Conservation (phyloP, 805 yeast species). For the Schwanniomyces polymorphus region DNA sequence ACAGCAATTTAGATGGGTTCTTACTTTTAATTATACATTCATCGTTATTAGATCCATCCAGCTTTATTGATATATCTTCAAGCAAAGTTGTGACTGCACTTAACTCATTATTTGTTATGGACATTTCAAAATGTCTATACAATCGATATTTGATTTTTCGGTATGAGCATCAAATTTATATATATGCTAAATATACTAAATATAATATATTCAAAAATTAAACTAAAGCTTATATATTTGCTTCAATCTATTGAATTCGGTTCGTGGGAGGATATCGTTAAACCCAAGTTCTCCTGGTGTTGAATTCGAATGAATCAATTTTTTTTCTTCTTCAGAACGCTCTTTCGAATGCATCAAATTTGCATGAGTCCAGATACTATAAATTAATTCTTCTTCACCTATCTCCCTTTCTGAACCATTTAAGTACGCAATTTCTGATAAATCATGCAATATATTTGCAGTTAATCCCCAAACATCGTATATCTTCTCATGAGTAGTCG, state of each 20-base stretch:
- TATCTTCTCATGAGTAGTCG: conserved; percentile 43
- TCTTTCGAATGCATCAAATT: conserved; percentile 50
- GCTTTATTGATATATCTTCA: conserved; percentile 6
- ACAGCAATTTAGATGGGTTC: neutral
- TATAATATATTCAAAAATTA: neutral
- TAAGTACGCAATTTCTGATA: conserved; percentile 54
- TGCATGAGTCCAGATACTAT: conserved; percentile 53
- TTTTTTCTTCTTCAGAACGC: conserved; percentile 55
- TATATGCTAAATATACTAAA: neutral
- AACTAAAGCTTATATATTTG: conserved; percentile 33
- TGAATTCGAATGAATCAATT: conserved; percentile 42
- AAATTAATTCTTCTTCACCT: conserved; percentile 69
- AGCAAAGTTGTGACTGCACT: conserved; percentile 3
- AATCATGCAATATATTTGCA: conserved; percentile 73
- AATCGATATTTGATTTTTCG: neutral
- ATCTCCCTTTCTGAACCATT: conserved; percentile 19
- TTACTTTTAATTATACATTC: conserved; percentile 2
- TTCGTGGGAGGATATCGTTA: conserved; percentile 43
- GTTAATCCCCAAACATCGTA: conserved; percentile 84
- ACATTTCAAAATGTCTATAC: neutral
- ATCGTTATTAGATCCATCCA: neutral
- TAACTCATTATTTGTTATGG: neutral
- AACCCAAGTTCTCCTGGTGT: conserved; percentile 39
- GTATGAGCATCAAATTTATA: neutral
- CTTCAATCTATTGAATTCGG: conserved; percentile 43